Base-by-base conservation (phyloP, 1,284 basidiomycete species). In the Anthracocystis panici-leucophaei region DNA sequence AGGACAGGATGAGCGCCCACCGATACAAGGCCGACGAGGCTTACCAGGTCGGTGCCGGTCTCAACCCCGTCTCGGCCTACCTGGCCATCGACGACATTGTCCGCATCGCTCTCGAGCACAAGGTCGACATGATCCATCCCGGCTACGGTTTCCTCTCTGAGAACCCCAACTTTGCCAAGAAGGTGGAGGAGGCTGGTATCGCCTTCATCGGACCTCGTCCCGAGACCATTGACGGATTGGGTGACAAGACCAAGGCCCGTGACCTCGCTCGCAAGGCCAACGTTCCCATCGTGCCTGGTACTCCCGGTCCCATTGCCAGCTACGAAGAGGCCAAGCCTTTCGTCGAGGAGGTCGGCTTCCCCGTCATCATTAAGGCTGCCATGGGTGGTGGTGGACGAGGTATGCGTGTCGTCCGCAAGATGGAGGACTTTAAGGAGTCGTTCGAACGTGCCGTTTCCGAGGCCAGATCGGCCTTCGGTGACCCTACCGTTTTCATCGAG, bases 401-500 rank as follows among this genome's bases (percentile, higher is more conserved):
- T 63, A 85, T 85, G 74, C 82, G 84, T 21, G 84, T 76, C 77
- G 83, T 82, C 40, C 91, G 94, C 74, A 93, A 94, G 83, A 91
- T 94, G 85, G 91, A 91, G 52, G 92, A 90, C 61, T 99, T 99
- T 89, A 94, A 95, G 87, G 89, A 91, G 78, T 89, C 92, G 7
- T 99, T 99, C 86, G 90, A 95, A 85, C 92, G 95, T 75, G 97
- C 97, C 11, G 94, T 95, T 75, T 92, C 91, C 80, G 97, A 99
- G 87, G 96, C 97, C 77, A 96, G 92, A 87, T 90, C 93, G 53
- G 95, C 97, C 33, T 99, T 99, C 79, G 29, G 84, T 94, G 96
- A 97, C 57, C 99, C 97, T 3, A 97, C 97, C 65, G 95, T 99
- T 82, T 99, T 99, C 87, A 94, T 99, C 87, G 99, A 99, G 97